Conservation (phyloP, 306 rosid species). For the Gastrolobium villosum region DNA sequence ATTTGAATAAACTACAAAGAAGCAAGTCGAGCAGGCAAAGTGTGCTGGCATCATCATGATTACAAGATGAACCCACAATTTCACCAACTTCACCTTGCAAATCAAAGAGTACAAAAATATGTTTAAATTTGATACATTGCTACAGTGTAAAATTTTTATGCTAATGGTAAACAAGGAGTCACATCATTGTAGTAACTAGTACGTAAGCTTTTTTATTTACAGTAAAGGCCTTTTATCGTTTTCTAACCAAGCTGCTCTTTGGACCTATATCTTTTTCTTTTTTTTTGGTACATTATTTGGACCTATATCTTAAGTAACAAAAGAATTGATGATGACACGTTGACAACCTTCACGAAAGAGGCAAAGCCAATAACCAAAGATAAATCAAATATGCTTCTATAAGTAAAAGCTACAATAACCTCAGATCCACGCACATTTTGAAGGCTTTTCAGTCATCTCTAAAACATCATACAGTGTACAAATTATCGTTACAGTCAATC, state of each 20-base stretch:
- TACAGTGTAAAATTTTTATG: background rate
- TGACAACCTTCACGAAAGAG: slow-evolving; percentile 6
- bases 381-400: slow-evolving; percentile 12
- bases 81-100: slow-evolving; percentile 32
- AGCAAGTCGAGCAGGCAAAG: slow-evolving; percentile 28
- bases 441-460: slow-evolving; percentile 17
- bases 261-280: background rate
- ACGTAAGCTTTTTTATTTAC: slow-evolving; percentile 4
- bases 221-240: background rate
- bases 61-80: slow-evolving; percentile 29
- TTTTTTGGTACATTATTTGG: background rate
- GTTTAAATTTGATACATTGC: background rate
- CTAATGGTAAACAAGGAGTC: background rate
- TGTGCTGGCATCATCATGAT: slow-evolving; percentile 2
- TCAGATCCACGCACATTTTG: slow-evolving; percentile 9
- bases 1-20: slow-evolving; percentile 23
- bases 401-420: slow-evolving; percentile 24
- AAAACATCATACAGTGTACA: slow-evolving; percentile 21
- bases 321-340: slow-evolving; percentile 12
- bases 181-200: background rate
- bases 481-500: slow-evolving; percentile 19
- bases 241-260: slow-evolving; percentile 17
- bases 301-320: background rate
- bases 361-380: slow-evolving; percentile 15
- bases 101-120: slow-evolving; percentile 9